phyloP scores from a whole-genome alignment of 2,329 filamentous ascomycete genomes.

The Fusarium chuoi region DNA sequence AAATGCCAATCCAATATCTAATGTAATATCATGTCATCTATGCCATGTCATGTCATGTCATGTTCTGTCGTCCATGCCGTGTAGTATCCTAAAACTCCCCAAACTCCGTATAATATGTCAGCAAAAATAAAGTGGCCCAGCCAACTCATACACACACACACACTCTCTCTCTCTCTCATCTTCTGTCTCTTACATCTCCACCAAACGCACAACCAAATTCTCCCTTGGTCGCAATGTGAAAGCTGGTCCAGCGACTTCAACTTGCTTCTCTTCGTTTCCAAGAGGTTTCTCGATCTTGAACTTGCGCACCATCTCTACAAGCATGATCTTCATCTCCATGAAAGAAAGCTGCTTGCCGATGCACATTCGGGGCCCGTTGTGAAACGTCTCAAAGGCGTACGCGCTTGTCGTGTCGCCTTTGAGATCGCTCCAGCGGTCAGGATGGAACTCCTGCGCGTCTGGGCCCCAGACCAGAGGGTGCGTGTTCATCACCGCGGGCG shows the following conservation, averaged over 20 bases:
- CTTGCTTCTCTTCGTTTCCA: constrained; percentile 22
- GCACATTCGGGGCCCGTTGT: constrained; percentile 52
- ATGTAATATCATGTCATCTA: not conserved
- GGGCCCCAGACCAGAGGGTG: constrained; percentile 53
- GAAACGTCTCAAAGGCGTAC: constrained; percentile 51
- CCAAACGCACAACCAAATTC: constrained; percentile 38
- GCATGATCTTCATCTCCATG: constrained; percentile 52
- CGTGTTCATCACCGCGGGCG: constrained; percentile 50
- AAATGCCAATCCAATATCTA: not conserved
- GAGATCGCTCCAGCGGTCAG: constrained; percentile 51
- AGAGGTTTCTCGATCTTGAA: constrained; percentile 45
- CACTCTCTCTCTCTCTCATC: not conserved
- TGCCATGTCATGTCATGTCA: not conserved
- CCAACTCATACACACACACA: not conserved
- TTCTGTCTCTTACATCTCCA: constrained; percentile 17
- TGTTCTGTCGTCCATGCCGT: not conserved
- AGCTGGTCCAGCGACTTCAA: constrained; percentile 38
- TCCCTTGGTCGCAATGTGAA: constrained; percentile 45
- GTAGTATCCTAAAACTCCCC: not conserved
- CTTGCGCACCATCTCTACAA: constrained; percentile 47
- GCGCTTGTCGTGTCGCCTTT: constrained; percentile 39
- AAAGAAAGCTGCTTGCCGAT: constrained; percentile 51
- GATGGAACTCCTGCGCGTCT: constrained; percentile 49
- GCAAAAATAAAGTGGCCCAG: not conserved
- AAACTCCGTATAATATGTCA: not conserved